Conservation (phyloP, 805 yeast species). For the Candida palmyrensis region DNA sequence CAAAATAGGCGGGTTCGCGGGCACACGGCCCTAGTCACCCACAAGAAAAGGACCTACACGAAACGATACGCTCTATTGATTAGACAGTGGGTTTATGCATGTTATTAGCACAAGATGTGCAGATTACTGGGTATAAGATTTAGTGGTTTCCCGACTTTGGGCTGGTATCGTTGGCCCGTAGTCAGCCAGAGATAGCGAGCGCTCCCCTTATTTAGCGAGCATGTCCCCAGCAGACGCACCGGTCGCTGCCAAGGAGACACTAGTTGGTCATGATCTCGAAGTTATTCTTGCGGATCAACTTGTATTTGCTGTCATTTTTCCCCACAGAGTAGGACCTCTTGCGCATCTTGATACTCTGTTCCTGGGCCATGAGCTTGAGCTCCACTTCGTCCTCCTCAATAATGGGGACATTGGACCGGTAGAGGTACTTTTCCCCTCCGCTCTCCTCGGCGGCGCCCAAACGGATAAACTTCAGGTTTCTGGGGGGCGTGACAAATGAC, state of each 20-base stretch:
- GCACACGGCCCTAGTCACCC: too few species aligned
- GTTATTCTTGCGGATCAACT: constrained; percentile 27
- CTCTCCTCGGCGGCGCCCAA: constrained; percentile 7
- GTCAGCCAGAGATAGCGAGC: too few species aligned
- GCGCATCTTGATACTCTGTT: constrained; percentile 14
- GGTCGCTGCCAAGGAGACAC: neutral
- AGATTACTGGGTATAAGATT: too few species aligned
- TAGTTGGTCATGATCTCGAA: constrained; percentile 20
- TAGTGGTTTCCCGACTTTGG: too few species aligned
- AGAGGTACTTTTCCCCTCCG: constrained; percentile 15
- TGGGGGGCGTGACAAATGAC: constrained; percentile 30
- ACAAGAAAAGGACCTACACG: too few species aligned
- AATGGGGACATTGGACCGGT: constrained; percentile 7
- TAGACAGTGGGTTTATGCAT: too few species aligned
- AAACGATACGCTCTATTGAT: too few species aligned
- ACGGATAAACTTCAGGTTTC: constrained; percentile 10
- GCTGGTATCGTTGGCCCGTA: too few species aligned
- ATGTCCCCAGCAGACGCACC: neutral
- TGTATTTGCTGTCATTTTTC: constrained; percentile 29
- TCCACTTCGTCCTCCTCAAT: constrained; percentile 15
- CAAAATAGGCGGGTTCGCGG: too few species aligned
- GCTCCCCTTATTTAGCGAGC: neutral
- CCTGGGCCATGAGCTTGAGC: constrained; percentile 15
- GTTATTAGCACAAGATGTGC: too few species aligned
- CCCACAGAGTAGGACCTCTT: constrained; percentile 36